Conservation (phyloP, 768 basidiomycete genomes). For the Pleurotus giganteus region DNA sequence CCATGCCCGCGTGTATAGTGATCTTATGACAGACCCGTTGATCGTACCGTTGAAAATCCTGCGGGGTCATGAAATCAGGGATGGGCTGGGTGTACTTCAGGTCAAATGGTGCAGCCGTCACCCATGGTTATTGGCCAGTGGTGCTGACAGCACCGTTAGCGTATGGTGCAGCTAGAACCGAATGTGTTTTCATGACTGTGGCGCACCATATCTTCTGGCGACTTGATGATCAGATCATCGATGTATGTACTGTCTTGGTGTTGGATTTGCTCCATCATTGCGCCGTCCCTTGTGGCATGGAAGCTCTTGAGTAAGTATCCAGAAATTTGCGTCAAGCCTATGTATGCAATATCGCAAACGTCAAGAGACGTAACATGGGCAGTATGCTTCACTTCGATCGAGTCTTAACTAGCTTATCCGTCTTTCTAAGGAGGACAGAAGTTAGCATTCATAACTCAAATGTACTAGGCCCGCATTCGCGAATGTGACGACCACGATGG, state of each 20-base stretch:
- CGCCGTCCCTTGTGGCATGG: too few species aligned
- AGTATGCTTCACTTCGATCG: background rate
- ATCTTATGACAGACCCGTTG: conserved; percentile 94
- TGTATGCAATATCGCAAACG: background rate
- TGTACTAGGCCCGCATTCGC: too few species aligned
- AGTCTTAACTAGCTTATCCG: conserved; percentile 4
- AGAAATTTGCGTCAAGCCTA: too few species aligned
- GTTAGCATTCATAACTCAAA: too few species aligned
- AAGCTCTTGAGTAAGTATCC: too few species aligned
- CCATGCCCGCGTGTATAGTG: conserved; percentile 92
- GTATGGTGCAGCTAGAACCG: conserved; percentile 81
- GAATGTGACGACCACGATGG: too few species aligned
- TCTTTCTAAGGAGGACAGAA: conserved; percentile 10
- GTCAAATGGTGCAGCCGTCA: conserved; percentile 85
- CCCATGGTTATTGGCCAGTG: conserved; percentile 91
- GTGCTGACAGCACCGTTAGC: conserved; percentile 85
- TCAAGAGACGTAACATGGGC: background rate
- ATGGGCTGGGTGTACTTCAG: conserved; percentile 89
- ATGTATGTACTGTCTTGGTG: background rate
- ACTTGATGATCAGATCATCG: too few species aligned
- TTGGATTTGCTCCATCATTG: too few species aligned
- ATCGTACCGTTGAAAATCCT: conserved; percentile 98
- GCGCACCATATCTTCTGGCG: background rate
- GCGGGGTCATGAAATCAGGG: conserved; percentile 81
- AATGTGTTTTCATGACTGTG: background rate